phyloP scores from a whole-genome alignment of 73 alveolate genomes.

The Halteria grandinella region DNA sequence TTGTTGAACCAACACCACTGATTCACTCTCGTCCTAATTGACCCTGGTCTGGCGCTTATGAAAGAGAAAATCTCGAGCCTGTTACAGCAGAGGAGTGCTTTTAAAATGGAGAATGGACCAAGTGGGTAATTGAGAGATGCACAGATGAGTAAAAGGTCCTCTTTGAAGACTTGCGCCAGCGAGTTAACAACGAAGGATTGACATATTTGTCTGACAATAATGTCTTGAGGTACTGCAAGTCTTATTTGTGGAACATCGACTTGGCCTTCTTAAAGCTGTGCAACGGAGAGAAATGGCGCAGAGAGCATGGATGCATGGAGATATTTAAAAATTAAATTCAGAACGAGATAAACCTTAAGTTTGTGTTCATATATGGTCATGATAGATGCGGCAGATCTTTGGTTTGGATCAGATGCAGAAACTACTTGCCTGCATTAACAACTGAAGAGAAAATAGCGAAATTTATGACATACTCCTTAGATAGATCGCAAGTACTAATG shows the following conservation, averaged over 20 bases:
- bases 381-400: conserved; percentile 56
- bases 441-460: conserved; percentile 17
- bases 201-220: conserved; percentile 35
- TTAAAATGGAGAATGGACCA: conserved; percentile 56
- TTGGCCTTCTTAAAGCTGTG: conserved; percentile 27
- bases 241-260: conserved; percentile 48
- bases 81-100: conserved; percentile 31
- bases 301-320: conserved; percentile 1
- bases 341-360: neutral
- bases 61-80: conserved; percentile 29
- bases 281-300: conserved; percentile 18
- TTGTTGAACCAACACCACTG: too few relatives aligned
- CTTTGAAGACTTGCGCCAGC: neutral
- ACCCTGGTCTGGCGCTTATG: too few relatives aligned
- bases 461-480: conserved; percentile 32
- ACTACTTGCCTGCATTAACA: conserved; percentile 22
- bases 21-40: too few relatives aligned
- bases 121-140: conserved; percentile 55
- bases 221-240: conserved; percentile 22
- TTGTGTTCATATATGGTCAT: conserved; percentile 6
- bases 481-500: neutral
- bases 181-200: conserved; percentile 17
- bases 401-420: neutral
- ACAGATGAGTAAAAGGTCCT: conserved; percentile 40
- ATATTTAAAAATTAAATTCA: conserved; percentile 3